Evolutionary conservation across 768 basidiomycete genomes (phyloP).

Genomic region (Calvatia gigantea): DNA sequence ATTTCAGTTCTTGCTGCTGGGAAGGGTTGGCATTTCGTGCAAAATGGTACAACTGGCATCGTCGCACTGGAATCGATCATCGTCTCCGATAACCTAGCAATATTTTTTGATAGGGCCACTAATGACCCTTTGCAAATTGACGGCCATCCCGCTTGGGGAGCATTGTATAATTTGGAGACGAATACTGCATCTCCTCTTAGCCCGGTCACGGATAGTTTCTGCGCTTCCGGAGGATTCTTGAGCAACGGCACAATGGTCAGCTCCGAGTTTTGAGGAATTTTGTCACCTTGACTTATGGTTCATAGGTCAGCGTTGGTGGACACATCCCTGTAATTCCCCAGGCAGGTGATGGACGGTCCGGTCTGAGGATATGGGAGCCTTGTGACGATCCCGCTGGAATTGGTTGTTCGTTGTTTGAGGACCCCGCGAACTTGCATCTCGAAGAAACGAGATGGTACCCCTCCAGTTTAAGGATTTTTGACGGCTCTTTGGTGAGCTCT

Average conservation of each 20-base stretch:
- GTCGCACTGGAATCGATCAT: slow-evolving; percentile 26
- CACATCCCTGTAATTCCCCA: slow-evolving; percentile 24
- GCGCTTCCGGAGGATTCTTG: slow-evolving; percentile 38
- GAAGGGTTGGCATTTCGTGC: slow-evolving; percentile 24
- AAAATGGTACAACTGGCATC: slow-evolving; percentile 26
- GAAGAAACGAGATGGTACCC: slow-evolving; percentile 39
- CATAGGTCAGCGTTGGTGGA: slow-evolving; percentile 28
- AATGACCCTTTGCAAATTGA: slow-evolving; percentile 39
- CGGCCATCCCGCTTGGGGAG: slow-evolving; percentile 43
- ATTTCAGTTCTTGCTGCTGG: slow-evolving; percentile 6
- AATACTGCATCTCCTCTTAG: slow-evolving; percentile 31
- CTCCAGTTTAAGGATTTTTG: slow-evolving; percentile 30
- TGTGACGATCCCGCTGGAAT: slow-evolving; percentile 28
- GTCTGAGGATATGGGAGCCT: slow-evolving; percentile 34
- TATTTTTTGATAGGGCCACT: slow-evolving; percentile 26
- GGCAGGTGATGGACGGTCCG: slow-evolving; percentile 32
- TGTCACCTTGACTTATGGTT: background rate
- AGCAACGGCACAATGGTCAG: slow-evolving; percentile 38
- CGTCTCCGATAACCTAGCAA: slow-evolving; percentile 26
- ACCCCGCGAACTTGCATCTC: slow-evolving; percentile 29
- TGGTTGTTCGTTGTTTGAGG: slow-evolving; percentile 33
- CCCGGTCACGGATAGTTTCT: slow-evolving; percentile 39
- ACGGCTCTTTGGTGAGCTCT: slow-evolving; percentile 32
- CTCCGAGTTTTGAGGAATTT: slow-evolving; percentile 5
- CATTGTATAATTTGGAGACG: slow-evolving; percentile 38